These are phyloP conservation scores for Sanguinoderma infundibulare DNA, from an alignment of 1,284 basidiomycete species.

Conservation along the genomic window DNA sequence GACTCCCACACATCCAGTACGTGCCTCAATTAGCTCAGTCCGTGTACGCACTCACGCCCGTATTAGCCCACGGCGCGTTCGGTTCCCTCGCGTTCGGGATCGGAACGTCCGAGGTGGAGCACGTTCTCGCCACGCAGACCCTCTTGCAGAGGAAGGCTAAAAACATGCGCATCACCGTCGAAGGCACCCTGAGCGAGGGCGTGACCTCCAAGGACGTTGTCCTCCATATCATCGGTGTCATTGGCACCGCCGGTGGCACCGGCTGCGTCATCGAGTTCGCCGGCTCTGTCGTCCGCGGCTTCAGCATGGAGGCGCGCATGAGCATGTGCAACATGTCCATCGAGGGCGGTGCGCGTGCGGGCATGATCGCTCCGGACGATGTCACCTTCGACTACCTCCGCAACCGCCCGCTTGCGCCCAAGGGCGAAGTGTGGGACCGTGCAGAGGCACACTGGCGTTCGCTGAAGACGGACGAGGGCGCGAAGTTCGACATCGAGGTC, in stretches of 20 bases:
- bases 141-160: constrained; percentile 91
- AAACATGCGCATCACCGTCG: constrained; percentile 95
- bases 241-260: constrained; percentile 94
- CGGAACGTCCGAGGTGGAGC: constrained; percentile 96
- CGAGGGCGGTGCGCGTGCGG: constrained; percentile 93
- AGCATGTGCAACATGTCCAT: constrained; percentile 99
- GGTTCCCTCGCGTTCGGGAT: constrained; percentile 97
- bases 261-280: constrained; percentile 94
- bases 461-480: constrained; percentile 85
- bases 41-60: neutral
- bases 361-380: constrained; percentile 95
- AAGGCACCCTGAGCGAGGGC: constrained; percentile 85
- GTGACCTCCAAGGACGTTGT: constrained; percentile 96
- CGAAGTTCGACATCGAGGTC: constrained; percentile 90
- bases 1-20: constrained; percentile 93
- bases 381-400: constrained; percentile 90
- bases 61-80: constrained; percentile 90
- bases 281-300: constrained; percentile 88
- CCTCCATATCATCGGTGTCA: constrained; percentile 91
- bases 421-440: constrained; percentile 89
- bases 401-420: constrained; percentile 84
- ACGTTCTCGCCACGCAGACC: constrained; percentile 96
- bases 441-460: constrained; percentile 91
- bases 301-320: constrained; percentile 97
- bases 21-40: constrained; percentile 30